Evolutionary conservation across 2,329 filamentous ascomycete species (phyloP).

Genomic region (Lasiodiplodia theobromae): DNA sequence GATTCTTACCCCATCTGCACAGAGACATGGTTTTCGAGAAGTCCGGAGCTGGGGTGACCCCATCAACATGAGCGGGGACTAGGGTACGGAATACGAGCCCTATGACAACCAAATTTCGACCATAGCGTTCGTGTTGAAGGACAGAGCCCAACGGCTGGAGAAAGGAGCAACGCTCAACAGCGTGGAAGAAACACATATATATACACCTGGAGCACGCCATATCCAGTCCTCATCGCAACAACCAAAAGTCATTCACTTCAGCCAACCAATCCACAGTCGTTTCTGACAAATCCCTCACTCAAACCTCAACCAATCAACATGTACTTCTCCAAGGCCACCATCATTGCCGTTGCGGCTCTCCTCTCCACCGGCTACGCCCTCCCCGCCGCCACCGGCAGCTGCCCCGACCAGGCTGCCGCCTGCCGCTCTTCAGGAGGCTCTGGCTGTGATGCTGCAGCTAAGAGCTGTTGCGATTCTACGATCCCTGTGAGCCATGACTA

Average conservation of each 20-base stretch:
- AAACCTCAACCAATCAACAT: constrained; percentile 1
- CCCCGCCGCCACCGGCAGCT: neutral
- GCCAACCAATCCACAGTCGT: neutral
- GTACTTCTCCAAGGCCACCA: constrained; percentile 17
- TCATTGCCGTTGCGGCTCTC: constrained; percentile 7
- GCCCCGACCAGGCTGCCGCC: constrained; percentile 5
- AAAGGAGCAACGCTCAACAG: neutral
- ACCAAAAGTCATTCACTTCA: constrained; percentile 12
- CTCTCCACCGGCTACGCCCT: constrained; percentile 3
- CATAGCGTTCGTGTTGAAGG: constrained; percentile 16
- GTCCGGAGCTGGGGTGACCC: neutral
- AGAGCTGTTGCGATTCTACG: neutral
- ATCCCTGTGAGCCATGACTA: too few species aligned
- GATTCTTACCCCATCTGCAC: constrained; percentile 3
- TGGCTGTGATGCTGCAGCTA: neutral
- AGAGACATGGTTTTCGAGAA: neutral
- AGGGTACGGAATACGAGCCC: neutral
- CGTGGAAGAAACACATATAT: neutral
- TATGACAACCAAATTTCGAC: neutral
- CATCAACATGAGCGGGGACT: neutral
- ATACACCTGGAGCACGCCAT: neutral
- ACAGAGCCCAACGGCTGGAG: neutral
- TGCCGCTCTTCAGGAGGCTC: neutral
- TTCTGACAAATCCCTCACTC: neutral
- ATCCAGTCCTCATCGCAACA: neutral